phyloP scores from a whole-genome alignment of 768 basidiomycete species.

The Boletus speciosus region DNA sequence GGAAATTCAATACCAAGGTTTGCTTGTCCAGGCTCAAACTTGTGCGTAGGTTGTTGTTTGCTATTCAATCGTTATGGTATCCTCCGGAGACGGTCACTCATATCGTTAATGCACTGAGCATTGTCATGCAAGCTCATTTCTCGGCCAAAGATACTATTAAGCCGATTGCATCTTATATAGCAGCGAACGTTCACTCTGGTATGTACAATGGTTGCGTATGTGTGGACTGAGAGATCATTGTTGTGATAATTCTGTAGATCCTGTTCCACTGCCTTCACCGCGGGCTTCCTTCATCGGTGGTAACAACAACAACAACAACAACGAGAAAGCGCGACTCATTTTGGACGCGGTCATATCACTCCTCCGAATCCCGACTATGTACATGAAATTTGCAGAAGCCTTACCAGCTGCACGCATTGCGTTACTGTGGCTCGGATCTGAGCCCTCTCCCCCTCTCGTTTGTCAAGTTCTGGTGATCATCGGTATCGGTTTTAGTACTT shows the following conservation, averaged over 20 bases:
- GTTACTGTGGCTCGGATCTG: slow-evolving; percentile 74
- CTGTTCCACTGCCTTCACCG: slow-evolving; percentile 7
- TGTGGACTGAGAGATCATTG: not conserved
- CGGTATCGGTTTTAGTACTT: slow-evolving; percentile 49
- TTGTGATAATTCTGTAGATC: not conserved
- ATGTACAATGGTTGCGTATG: slow-evolving; percentile 13
- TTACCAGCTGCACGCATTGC: slow-evolving; percentile 78
- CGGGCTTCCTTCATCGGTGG: slow-evolving; percentile 7
- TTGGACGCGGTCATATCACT: slow-evolving; percentile 62
- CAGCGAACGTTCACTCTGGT: slow-evolving; percentile 75
- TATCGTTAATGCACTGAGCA: slow-evolving; percentile 58
- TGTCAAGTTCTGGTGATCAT: slow-evolving; percentile 60
- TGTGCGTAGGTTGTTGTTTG: slow-evolving; percentile 76
- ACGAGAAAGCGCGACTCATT: slow-evolving; percentile 63
- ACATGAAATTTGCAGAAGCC: slow-evolving; percentile 66
- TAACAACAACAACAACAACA: slow-evolving; percentile 27
- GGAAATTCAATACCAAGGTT: slow-evolving; percentile 73
- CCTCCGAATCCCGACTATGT: slow-evolving; percentile 51
- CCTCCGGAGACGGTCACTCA: slow-evolving; percentile 42
- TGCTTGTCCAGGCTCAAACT: slow-evolving; percentile 69
- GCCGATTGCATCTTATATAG: slow-evolving; percentile 81
- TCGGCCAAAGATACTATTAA: slow-evolving; percentile 75
- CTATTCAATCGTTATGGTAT: slow-evolving; percentile 78
- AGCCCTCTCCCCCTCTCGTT: slow-evolving; percentile 58
- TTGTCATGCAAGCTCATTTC: slow-evolving; percentile 63